Evolutionary conservation across 2,329 filamentous ascomycete genomes (phyloP).

Genomic region (Venturia pyrina): DNA sequence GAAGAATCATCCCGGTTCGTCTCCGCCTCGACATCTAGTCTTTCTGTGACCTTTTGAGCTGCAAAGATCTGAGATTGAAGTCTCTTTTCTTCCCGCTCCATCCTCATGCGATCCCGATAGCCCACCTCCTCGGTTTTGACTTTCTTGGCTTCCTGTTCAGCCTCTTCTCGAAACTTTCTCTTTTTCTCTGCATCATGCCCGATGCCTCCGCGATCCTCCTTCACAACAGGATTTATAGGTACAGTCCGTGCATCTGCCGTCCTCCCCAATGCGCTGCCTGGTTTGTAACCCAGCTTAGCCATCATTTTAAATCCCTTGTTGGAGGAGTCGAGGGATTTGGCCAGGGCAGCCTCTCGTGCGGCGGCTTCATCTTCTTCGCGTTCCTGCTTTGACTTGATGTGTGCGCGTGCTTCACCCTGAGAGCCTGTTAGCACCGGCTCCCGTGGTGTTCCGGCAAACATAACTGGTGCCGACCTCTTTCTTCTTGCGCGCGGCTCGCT

Average conservation of each 20-base stretch:
- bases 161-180: conserved; percentile 46
- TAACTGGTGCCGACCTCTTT: conserved; percentile 32
- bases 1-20: conserved; percentile 19
- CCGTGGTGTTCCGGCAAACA: conserved; percentile 19
- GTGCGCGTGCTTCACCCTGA: conserved; percentile 54
- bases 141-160: conserved; percentile 23
- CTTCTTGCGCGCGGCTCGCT: conserved; percentile 45
- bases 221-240: conserved; percentile 66
- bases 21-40: conserved; percentile 52
- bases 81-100: conserved; percentile 26
- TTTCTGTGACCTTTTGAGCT: conserved; percentile 75
- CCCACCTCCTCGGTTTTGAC: conserved; percentile 37
- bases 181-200: conserved; percentile 78
- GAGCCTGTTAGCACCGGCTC: not conserved
- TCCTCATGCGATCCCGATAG: conserved; percentile 24
- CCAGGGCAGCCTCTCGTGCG: conserved; percentile 65
- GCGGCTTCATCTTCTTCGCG: conserved; percentile 62
- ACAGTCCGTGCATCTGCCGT: conserved; percentile 48
- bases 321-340: conserved; percentile 57
- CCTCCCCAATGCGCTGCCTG: conserved; percentile 64
- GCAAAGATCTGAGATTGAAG: conserved; percentile 60
- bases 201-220: conserved; percentile 73
- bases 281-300: conserved; percentile 85
- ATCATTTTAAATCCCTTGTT: conserved; percentile 95
- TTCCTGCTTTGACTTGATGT: conserved; percentile 70